Conservation (phyloP, 805 yeast species). For the Wickerhamiella occidentalis region DNA sequence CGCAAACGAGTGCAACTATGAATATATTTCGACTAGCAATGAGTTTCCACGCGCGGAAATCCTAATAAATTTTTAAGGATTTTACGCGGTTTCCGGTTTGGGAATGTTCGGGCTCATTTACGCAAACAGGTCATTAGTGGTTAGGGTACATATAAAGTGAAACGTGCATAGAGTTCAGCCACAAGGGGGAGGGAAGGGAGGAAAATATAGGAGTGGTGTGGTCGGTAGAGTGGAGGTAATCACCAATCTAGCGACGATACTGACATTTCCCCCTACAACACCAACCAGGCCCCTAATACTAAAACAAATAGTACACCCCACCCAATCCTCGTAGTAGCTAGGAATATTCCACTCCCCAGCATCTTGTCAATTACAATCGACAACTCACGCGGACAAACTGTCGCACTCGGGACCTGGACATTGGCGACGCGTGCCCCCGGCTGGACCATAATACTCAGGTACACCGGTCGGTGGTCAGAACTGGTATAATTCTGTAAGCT, state of each 20-base stretch:
- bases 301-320: background rate
- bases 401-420: background rate
- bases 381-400: background rate
- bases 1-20: too few relatives aligned
- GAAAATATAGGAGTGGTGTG: too few relatives aligned
- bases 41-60: too few relatives aligned
- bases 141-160: background rate
- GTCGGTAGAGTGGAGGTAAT: too few relatives aligned
- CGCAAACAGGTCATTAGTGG: constrained; percentile 4
- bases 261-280: too few relatives aligned
- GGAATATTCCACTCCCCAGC: constrained; percentile 1
- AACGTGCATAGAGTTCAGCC: background rate
- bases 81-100: too few relatives aligned
- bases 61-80: too few relatives aligned
- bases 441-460: constrained; percentile 34
- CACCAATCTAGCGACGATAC: too few relatives aligned
- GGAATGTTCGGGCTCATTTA: background rate
- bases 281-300: background rate
- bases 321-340: constrained; percentile 10
- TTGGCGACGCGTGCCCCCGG: constrained; percentile 26
- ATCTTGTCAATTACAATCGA: background rate
- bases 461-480: constrained; percentile 81
- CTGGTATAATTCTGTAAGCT: constrained; percentile 37
- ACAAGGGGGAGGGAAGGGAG: too few relatives aligned
- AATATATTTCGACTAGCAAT: too few relatives aligned